Base-by-base conservation (phyloP, 2,329 filamentous ascomycete genomes). In the Cephalotrichum gorgonifer region DNA sequence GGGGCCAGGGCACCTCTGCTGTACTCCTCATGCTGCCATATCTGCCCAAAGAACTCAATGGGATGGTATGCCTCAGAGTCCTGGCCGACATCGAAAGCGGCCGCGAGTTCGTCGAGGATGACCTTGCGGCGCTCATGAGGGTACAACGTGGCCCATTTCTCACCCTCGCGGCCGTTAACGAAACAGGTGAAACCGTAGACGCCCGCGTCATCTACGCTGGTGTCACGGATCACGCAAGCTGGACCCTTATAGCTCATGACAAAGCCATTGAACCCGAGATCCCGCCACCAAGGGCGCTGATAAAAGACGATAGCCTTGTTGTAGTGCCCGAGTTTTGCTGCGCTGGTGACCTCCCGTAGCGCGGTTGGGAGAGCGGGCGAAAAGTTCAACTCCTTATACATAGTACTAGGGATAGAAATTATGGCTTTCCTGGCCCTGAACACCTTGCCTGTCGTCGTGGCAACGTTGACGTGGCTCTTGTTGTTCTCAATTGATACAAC, bases 351-450 rank as follows among this genome's bases (percentile, higher is more conserved):
- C 2, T 61, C 56, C 4, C 60, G 56, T 26, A 69, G 64, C 3
- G 59, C 56, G 0, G 53, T 30, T 0, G 73, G 67, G 0, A 76
- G 60, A 1, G 66, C 54, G 1, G 76, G 76, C 0, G 62, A 56
- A 56, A 78, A 74, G 3, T 58, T 59, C 23, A 79, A 66, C 7
- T 67, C 62, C 9, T 63, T 62, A 48, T 72, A 68, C 41, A 76
- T 59, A 6, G 74, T 67, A 6, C 68, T 73, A 0, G 75, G 70
- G 6, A 79, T 58, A 2, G 74, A 73, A 3, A 76, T 52, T 44
- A 79, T 68, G 25, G 67, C 61, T 42, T 70, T 71, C 22, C 58
- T 62, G 1, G 62, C 66, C 3, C 60, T 51, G 22, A 66, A 59
- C 0, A 57, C 50, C 20, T 53, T 56, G 8, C 56, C 57, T 1